phyloP scores from a whole-genome alignment of 441 rosid species.

The Cnidoscolus chayamansa region DNA sequence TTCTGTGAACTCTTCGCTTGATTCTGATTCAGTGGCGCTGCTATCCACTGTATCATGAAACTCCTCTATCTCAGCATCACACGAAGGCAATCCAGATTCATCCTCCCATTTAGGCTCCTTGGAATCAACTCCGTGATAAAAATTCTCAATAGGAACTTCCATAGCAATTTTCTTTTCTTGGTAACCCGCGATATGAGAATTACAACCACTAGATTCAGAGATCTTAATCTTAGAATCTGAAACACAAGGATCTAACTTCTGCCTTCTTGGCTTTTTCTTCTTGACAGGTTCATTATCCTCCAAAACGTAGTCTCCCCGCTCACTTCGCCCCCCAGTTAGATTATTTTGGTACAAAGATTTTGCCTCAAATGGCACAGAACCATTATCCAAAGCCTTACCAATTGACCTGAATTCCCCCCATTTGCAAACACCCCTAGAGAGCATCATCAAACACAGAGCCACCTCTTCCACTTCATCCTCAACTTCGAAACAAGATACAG shows the following conservation, averaged over 20 bases:
- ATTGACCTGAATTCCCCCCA: slow-evolving; percentile 26
- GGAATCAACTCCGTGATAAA: slow-evolving; percentile 3
- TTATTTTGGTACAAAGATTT: slow-evolving; percentile 20
- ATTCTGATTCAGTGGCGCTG: slow-evolving; percentile 17
- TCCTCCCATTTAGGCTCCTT: slow-evolving; percentile 19
- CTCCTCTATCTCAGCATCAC: slow-evolving; percentile 18
- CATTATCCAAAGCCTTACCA: slow-evolving; percentile 27
- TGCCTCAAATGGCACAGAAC: slow-evolving; percentile 22
- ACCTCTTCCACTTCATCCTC: slow-evolving; percentile 48
- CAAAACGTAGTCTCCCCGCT: slow-evolving; percentile 4
- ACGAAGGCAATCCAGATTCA: slow-evolving; percentile 21
- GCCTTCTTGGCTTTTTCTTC: slow-evolving; percentile 24
- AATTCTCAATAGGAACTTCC: slow-evolving; percentile 20
- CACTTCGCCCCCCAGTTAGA: slow-evolving; percentile 12
- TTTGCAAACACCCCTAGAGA: slow-evolving; percentile 42
- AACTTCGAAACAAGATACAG: slow-evolving; percentile 29
- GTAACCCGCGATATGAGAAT: slow-evolving; percentile 14
- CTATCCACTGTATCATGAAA: slow-evolving; percentile 16
- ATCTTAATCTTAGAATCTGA: slow-evolving; percentile 29
- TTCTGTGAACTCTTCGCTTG: slow-evolving; percentile 19
- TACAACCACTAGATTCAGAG: slow-evolving; percentile 21
- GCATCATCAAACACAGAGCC: slow-evolving; percentile 54
- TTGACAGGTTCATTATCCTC: slow-evolving; percentile 21
- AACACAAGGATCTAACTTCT: slow-evolving; percentile 21
- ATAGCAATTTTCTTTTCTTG: slow-evolving; percentile 22